These are phyloP conservation scores for Grifola frondosa DNA, from an alignment of 1,284 basidiomycete genomes.

Conservation along the genomic window DNA sequence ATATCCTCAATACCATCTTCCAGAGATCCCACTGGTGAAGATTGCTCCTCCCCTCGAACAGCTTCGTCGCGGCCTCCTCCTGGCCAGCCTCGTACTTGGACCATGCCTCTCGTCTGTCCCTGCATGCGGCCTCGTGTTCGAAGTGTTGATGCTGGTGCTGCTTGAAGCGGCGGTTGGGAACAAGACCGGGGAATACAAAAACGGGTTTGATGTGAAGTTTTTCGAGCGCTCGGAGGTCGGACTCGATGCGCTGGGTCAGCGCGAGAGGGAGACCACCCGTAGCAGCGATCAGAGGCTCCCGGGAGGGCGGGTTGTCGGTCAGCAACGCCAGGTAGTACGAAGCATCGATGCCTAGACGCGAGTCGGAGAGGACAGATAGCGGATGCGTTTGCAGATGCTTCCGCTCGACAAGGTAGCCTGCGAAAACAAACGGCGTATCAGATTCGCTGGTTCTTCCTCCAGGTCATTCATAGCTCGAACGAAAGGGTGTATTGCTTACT, in stretches of 20 bases:
- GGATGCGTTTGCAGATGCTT: constrained; percentile 85
- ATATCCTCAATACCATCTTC: constrained; percentile 88
- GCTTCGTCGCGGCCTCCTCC: constrained; percentile 81
- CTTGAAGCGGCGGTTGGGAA: constrained; percentile 68
- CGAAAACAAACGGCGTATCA: constrained; percentile 9
- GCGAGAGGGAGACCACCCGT: constrained; percentile 92
- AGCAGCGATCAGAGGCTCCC: constrained; percentile 90
- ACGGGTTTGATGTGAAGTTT: constrained; percentile 94
- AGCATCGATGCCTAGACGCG: constrained; percentile 96
- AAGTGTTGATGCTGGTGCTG: constrained; percentile 50
- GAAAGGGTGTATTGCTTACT: constrained; percentile 35
- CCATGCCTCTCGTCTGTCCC: constrained; percentile 84
- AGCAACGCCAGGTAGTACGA: constrained; percentile 86
- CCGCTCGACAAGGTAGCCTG: constrained; percentile 84
- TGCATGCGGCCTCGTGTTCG: constrained; percentile 71
- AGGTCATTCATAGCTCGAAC: not conserved
- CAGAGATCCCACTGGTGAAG: constrained; percentile 86
- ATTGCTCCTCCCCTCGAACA: constrained; percentile 74
- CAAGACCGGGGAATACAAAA: constrained; percentile 91
- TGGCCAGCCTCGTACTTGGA: constrained; percentile 85
- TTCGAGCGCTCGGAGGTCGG: constrained; percentile 89
- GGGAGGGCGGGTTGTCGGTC: constrained; percentile 71
- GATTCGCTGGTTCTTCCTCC: constrained; percentile 9
- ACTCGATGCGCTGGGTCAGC: constrained; percentile 84
- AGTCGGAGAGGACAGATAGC: constrained; percentile 83